Conservation (phyloP, 768 basidiomycete genomes). For the Candolleomyces eurysporus region DNA sequence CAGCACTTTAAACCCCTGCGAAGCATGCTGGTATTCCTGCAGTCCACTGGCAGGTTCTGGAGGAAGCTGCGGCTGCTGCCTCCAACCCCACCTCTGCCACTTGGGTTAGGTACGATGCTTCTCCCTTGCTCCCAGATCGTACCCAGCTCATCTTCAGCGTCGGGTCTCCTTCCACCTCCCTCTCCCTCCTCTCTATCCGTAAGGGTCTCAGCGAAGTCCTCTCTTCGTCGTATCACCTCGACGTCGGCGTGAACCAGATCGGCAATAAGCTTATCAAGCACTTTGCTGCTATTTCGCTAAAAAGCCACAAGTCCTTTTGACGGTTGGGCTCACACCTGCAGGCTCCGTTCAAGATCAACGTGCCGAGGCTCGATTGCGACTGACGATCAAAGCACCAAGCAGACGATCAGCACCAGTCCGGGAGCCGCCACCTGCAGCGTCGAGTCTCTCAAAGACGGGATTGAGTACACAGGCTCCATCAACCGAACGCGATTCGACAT, state of each 20-base stretch:
- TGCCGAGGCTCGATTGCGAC: conserved; percentile 88
- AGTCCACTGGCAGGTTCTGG: conserved; percentile 81
- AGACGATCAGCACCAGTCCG: conserved; percentile 82
- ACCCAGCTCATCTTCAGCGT: conserved; percentile 82
- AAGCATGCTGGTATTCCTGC: conserved; percentile 80
- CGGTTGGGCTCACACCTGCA: conserved; percentile 58
- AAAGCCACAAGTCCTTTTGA: conserved; percentile 79
- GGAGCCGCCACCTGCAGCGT: conserved; percentile 90
- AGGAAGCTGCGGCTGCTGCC: conserved; percentile 80
- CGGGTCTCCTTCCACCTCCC: conserved; percentile 70
- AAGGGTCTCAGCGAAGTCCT: conserved; percentile 71
- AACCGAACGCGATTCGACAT: conserved; percentile 66
- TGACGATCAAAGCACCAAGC: conserved; percentile 94
- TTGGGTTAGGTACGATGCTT: conserved; percentile 30
- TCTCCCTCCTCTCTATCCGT: conserved; percentile 71
- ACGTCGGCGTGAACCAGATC: conserved; percentile 66
- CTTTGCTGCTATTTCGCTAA: conserved; percentile 95
- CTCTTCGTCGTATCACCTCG: conserved; percentile 44
- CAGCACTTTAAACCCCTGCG: conserved; percentile 72
- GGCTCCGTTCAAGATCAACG: conserved; percentile 59
- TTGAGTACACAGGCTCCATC: conserved; percentile 70
- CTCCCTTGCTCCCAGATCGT: conserved; percentile 50
- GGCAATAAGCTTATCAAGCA: conserved; percentile 84
- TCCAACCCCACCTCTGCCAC: conserved; percentile 50
- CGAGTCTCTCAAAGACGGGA: conserved; percentile 90